Conservation (phyloP, 2,329 filamentous ascomycete species). For the Cercospora janseana region DNA sequence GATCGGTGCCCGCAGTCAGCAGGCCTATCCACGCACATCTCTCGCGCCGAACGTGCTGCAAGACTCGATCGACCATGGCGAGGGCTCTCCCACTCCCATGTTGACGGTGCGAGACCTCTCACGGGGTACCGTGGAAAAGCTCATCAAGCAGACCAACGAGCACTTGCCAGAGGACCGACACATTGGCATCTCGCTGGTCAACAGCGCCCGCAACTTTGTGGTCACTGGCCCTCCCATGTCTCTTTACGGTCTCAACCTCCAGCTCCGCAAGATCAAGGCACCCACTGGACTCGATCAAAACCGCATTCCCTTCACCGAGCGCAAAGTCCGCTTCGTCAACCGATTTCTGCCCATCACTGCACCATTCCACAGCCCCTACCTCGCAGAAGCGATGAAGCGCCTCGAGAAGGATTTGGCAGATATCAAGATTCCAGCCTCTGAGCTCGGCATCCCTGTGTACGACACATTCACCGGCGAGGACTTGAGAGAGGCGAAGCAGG, state of each 20-base stretch:
- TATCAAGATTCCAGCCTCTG: constrained; percentile 69
- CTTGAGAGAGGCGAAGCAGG: constrained; percentile 64
- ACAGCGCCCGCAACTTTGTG: constrained; percentile 95
- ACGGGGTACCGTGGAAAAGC: constrained; percentile 83
- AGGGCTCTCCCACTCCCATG: constrained; percentile 96
- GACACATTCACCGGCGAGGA: constrained; percentile 89
- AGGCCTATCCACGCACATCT: constrained; percentile 93
- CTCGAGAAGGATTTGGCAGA: constrained; percentile 86
- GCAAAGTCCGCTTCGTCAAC: constrained; percentile 94
- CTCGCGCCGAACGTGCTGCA: constrained; percentile 86
- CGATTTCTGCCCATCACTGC: constrained; percentile 96
- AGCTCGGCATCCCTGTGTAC: constrained; percentile 80
- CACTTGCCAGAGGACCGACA: constrained; percentile 90
- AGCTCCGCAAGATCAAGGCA: constrained; percentile 94
- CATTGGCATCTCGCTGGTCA: constrained; percentile 91
- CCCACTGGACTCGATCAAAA: constrained; percentile 97
- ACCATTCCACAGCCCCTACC: constrained; percentile 96
- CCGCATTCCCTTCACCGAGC: constrained; percentile 87
- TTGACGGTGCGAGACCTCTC: constrained; percentile 93
- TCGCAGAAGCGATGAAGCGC: constrained; percentile 74
- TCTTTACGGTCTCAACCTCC: constrained; percentile 90
- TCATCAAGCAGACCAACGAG: constrained; percentile 95
- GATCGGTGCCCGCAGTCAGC: constrained; percentile 95
- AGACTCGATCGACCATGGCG: constrained; percentile 89
- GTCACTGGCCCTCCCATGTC: constrained; percentile 95